Evolutionary conservation across 805 yeast genomes (phyloP).

Genomic region (Cyberlindnera suaveolens): DNA sequence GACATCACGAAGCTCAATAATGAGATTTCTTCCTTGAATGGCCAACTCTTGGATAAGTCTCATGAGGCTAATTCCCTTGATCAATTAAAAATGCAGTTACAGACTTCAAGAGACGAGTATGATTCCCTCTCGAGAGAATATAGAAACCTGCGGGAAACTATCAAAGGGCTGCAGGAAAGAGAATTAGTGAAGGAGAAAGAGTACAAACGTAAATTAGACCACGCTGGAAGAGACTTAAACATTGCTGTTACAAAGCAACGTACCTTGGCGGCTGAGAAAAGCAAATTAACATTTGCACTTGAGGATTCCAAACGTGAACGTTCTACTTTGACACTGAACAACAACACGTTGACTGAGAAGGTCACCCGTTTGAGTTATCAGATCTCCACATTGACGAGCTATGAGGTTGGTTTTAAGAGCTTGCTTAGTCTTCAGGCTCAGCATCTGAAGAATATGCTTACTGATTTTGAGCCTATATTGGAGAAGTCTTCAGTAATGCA

Average conservation of each 20-base stretch:
- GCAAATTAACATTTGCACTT: constrained; percentile 33
- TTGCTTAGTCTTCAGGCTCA: constrained; percentile 35
- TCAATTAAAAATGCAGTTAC: constrained; percentile 9
- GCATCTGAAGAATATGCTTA: constrained; percentile 44
- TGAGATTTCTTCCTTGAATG: constrained; percentile 12
- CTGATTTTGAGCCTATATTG: constrained; percentile 45
- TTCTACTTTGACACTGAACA: constrained; percentile 28
- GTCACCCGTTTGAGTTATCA: constrained; percentile 24
- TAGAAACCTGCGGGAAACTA: constrained; percentile 17
- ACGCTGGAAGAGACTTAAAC: constrained; percentile 33
- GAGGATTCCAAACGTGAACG: constrained; percentile 36
- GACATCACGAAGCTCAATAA: constrained; percentile 13
- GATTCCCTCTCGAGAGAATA: constrained; percentile 22
- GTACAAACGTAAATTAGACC: constrained; percentile 25
- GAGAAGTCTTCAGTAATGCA: constrained; percentile 56
- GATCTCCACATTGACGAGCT: constrained; percentile 22
- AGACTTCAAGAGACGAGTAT: constrained; percentile 11
- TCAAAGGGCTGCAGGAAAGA: constrained; percentile 18
- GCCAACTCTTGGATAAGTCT: constrained; percentile 7
- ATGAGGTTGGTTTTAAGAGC: constrained; percentile 38
- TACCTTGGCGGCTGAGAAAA: constrained; percentile 37
- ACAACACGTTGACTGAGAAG: constrained; percentile 35
- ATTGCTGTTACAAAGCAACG: constrained; percentile 39
- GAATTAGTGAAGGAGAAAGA: constrained; percentile 28
- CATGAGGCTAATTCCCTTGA: constrained; percentile 10